Evolutionary conservation across 306 rosid species (phyloP), one percentile per base, ranked within the genome.

Genomic region (Elaeagnus macrophylla): DNA sequence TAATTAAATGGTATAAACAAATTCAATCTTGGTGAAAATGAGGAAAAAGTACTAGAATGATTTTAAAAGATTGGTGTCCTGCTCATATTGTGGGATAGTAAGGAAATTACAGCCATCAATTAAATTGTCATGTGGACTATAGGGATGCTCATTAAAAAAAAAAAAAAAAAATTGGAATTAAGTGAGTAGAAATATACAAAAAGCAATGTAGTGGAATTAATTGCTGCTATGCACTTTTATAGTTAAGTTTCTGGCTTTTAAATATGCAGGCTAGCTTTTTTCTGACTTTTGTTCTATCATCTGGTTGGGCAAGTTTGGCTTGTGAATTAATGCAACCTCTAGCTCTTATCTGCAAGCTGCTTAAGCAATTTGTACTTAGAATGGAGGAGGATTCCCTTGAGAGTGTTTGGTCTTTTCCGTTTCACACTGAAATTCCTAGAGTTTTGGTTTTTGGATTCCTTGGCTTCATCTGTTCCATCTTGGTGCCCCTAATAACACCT

Each of bases 301-400:
- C 96, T 56, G 99, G 96, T 53, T 91, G 99, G 96, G 95, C 89
- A 50, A 82, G 94, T 77, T 63, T 91, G 85, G 81, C 89, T 14
- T 70, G 66, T 75, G 99, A 91, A 76, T 70, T 84, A 18, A 82
- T 91, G 70, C 99, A 91, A 72, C 19, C 78, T 20, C 80, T 54
- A 69, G 68, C 95, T 66, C 89, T 91, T 57, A 37, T 75, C 19
- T 73, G 72, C 78, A 91, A 87, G 59, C 7, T 67, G 18, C 39
- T 82, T 59, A 74, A 62, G 60, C 75, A 67, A 62, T 73, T 64
- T 39, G 46, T 91, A 47, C 78, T 82, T 25, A 69, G 87, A 57
- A 59, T 46, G 17, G 68, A 78, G 57, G 67, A 65, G 39, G 88
- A 81, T 71, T 64, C 82, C 17, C 37, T 56, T 39, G 48, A 37